Percentiles rank a stretch among this genome's conserved stretches.
Evolutionary conservation across 1,284 basidiomycete genomes (phyloP).

Genomic region (Ustilago trichophora): DNA sequence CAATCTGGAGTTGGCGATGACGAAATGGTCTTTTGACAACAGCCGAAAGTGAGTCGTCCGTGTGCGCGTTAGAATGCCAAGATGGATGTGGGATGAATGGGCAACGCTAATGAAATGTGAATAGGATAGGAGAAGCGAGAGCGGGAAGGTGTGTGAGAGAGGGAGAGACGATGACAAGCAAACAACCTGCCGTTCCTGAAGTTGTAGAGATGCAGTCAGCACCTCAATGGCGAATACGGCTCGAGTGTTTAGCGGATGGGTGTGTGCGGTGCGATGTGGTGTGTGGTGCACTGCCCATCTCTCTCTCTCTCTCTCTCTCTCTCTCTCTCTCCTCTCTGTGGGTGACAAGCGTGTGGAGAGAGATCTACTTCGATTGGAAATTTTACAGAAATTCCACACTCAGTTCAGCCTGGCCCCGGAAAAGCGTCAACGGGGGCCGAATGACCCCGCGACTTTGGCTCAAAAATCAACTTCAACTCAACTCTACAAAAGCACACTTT

Average conservation of each 20-base stretch:
- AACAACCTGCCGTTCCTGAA: no score
- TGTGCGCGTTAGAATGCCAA: background rate
- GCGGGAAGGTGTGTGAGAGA: background rate
- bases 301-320: no score
- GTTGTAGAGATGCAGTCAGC: no score
- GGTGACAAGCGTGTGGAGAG: constrained; percentile 1
- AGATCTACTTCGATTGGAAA: background rate
- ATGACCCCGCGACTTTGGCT: no score
- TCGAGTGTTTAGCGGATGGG: no score
- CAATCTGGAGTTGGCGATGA: no score
- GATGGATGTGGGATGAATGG: background rate
- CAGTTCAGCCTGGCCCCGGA: constrained; percentile 5
- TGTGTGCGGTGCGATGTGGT: background rate
- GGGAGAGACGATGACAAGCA: no score
- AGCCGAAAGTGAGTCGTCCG: no score
- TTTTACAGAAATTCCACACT: no score
- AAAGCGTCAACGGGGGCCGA: constrained; percentile 32
- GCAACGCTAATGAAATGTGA: background rate
- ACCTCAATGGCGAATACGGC: no score
- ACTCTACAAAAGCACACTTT: constrained; percentile 1
- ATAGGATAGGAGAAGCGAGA: background rate
- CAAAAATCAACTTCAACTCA: no score
- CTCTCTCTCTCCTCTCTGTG: no score
- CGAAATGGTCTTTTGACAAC: background rate
- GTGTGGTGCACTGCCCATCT: background rate